phyloP scores from a whole-genome alignment of 768 basidiomycete genomes.

The Leccinum longicurvipes region DNA sequence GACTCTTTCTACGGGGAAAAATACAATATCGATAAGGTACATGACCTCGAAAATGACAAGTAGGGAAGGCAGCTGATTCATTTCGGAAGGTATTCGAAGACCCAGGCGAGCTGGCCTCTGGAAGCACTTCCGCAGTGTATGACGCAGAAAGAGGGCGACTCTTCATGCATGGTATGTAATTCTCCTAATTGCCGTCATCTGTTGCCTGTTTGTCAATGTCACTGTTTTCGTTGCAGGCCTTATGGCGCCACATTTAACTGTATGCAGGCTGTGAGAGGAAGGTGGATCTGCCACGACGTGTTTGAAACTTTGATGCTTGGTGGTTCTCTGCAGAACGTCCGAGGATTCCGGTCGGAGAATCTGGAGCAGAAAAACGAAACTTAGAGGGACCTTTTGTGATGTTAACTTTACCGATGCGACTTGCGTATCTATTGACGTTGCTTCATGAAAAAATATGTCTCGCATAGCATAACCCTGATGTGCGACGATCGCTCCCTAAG shows the following conservation, averaged over 20 bases:
- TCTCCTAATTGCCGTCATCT: conserved; percentile 1
- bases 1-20: conserved; percentile 58
- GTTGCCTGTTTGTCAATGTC: conserved; percentile 1
- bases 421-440: not conserved
- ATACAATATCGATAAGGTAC: conserved; percentile 55
- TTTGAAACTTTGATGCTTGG: not conserved
- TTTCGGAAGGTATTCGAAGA: conserved; percentile 61
- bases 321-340: not conserved
- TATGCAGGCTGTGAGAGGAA: conserved; percentile 27
- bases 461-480: not conserved
- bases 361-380: not conserved
- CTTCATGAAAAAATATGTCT: not conserved
- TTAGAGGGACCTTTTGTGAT: not conserved
- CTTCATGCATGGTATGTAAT: conserved; percentile 55
- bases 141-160: conserved; percentile 48
- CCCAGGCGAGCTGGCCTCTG: conserved; percentile 54
- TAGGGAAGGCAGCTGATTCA: not conserved
- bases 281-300: not conserved
- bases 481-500: not conserved
- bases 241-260: conserved; percentile 33
- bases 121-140: conserved; percentile 54
- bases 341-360: not conserved
- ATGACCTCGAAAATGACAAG: not conserved
- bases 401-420: not conserved
- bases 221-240: conserved; percentile 24